Evolutionary conservation across 2,329 filamentous ascomycete species (phyloP).

Genomic region (Pyrenochaeta sp.): DNA sequence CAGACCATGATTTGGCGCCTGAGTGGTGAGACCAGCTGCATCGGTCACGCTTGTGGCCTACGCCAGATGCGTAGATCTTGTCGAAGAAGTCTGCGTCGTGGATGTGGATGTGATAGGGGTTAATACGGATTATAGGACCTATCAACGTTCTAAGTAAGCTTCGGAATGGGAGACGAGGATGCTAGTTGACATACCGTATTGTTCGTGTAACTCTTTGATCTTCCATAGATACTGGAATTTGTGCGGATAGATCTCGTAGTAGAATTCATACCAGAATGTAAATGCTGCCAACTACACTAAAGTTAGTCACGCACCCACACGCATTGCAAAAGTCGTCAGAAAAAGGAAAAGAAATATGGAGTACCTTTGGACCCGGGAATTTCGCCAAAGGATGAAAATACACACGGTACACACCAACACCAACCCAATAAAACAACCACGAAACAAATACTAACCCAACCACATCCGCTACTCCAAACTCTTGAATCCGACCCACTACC

Average conservation of each 20-base stretch:
- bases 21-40: slow-evolving; percentile 12
- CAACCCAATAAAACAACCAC: slow-evolving; percentile 5
- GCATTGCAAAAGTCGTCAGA: background rate
- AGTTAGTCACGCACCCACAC: background rate
- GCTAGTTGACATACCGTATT: slow-evolving; percentile 23
- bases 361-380: slow-evolving; percentile 10
- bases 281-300: background rate
- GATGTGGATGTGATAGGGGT: slow-evolving; percentile 26
- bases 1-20: slow-evolving; percentile 5
- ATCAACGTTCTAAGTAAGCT: background rate
- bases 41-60: slow-evolving; percentile 18
- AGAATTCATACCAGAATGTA: slow-evolving; percentile 37
- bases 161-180: background rate
- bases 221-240: slow-evolving; percentile 30
- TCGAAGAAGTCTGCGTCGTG: slow-evolving; percentile 24
- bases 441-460: background rate
- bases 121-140: slow-evolving; percentile 24
- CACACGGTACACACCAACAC: slow-evolving; percentile 6
- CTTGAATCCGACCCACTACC: background rate
- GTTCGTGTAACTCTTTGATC: slow-evolving; percentile 39
- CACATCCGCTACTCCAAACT: background rate
- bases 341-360: background rate
- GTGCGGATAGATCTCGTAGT: slow-evolving; percentile 36
- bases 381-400: slow-evolving; percentile 8
- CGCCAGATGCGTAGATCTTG: slow-evolving; percentile 20